Percentiles rank a stretch among this genome's conserved stretches.
These are phyloP conservation scores for Draba incana DNA, from an alignment of 345 rosid species.

Conservation along the genomic window DNA sequence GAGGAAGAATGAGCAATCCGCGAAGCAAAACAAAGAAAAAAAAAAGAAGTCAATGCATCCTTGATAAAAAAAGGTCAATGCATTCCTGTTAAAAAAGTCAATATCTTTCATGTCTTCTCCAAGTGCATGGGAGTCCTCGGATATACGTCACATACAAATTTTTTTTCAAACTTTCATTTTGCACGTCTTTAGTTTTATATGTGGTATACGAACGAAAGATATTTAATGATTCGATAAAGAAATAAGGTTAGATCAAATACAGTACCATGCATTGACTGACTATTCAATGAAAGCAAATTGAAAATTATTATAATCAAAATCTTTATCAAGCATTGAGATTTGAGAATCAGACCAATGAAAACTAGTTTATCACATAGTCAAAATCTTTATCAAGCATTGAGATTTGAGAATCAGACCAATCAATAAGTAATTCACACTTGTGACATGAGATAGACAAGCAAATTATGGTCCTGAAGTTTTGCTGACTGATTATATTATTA, in stretches of 20 bases:
- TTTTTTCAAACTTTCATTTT: neutral
- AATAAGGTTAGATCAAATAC: neutral
- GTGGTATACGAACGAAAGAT: constrained; percentile 25
- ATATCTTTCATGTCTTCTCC: constrained; percentile 1
- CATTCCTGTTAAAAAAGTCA: neutral
- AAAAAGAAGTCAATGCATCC: neutral
- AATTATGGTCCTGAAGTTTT: constrained; percentile 11
- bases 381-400: constrained; percentile 16
- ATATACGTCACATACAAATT: neutral
- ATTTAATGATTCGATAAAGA: neutral
- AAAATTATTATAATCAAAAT: constrained; percentile 6
- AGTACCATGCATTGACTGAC: constrained; percentile 25
- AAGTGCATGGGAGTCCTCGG: neutral
- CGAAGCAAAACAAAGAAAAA: constrained; percentile 5
- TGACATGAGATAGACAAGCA: constrained; percentile 13
- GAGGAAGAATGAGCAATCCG: neutral
- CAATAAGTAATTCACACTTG: neutral
- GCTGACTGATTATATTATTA: constrained; percentile 14
- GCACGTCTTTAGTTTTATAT: constrained; percentile 22
- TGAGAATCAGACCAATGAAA: constrained; percentile 25
- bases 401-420: constrained; percentile 21
- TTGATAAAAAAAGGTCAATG: neutral
- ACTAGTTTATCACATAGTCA: no score
- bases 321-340: constrained; percentile 13
- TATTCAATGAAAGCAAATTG: constrained; percentile 16